Evolutionary conservation across 495 filamentous ascomycete species (phyloP), one percentile per base, ranked within the genome.

Genomic region (Penicillium coffeae): DNA sequence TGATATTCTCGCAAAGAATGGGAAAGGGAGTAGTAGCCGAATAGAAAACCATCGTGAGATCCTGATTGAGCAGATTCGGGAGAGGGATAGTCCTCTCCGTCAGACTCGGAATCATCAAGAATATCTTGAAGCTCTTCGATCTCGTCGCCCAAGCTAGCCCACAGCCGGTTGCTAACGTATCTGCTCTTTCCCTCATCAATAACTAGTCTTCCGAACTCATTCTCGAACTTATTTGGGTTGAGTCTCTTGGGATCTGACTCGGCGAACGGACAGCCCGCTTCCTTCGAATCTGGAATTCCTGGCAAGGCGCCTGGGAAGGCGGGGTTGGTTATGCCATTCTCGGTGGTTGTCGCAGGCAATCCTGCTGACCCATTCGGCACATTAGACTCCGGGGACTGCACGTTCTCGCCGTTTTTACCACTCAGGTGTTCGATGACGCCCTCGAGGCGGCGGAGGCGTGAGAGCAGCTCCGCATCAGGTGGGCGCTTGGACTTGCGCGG

Each of bases 161-260:
- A 96, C 42, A 95, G 88, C 13, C 82, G 84, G 66, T 85, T 91
- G 63, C 87, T 91, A 49, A 96, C 85, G 68, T 96, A 96, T 60
- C 88, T 76, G 54, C 83, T 88, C 54, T 80, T 82, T 2, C 85
- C 85, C 56, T 94, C 87, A 50, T 88, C 89, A 38, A 96, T 77
- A 1, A 95, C 86, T 55, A 97, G 63, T 42, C 90, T 75, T 27
- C 92, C 92, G 56, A 94, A 84, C 50, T 88, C 81, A 53, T 81
- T 79, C 37, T 83, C 78, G 14, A 87, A 71, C 19, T 53, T 67
- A 19, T 56, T 59, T 33, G 43, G 48, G 10, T 45, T 54, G 45
- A 51, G 44, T 32, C 66, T 66, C 21, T 57, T 56, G 16, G 66
- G 63, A 34, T 63, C 44, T 20, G 36, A 19, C 36, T 66, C 60